These are phyloP conservation scores for Verruconis gallopava DNA, from an alignment of 2,329 filamentous ascomycete genomes.

Conservation along the genomic window DNA sequence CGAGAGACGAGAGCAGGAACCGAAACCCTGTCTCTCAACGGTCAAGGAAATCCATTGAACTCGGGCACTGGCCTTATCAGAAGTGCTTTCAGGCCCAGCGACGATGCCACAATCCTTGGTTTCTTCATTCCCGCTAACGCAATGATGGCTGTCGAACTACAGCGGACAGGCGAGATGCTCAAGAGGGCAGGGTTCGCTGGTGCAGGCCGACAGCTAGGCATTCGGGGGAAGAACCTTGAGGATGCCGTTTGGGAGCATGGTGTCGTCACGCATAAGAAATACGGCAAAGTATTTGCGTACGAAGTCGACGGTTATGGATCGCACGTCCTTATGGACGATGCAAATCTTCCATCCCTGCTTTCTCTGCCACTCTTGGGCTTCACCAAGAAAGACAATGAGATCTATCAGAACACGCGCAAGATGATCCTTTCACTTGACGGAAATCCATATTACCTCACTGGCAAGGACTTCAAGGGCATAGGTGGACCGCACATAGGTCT, in stretches of 20 bases:
- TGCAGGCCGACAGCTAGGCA: slow-evolving; percentile 41
- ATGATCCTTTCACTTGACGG: slow-evolving; percentile 63
- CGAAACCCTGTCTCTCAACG: slow-evolving; percentile 72
- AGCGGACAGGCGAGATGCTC: slow-evolving; percentile 60
- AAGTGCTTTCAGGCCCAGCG: slow-evolving; percentile 86
- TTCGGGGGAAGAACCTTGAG: slow-evolving; percentile 51
- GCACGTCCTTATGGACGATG: slow-evolving; percentile 76
- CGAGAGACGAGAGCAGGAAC: slow-evolving; percentile 70
- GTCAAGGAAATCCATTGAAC: slow-evolving; percentile 84
- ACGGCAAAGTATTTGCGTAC: slow-evolving; percentile 70
- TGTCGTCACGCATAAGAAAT: slow-evolving; percentile 61
- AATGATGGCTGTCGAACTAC: slow-evolving; percentile 85
- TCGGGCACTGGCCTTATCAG: slow-evolving; percentile 72
- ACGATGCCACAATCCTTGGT: slow-evolving; percentile 86
- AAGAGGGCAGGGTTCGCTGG: slow-evolving; percentile 17
- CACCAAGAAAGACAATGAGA: slow-evolving; percentile 46
- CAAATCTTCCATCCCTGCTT: slow-evolving; percentile 71
- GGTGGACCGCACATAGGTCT: slow-evolving; percentile 75
- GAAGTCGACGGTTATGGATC: slow-evolving; percentile 83
- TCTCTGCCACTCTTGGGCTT: slow-evolving; percentile 72
- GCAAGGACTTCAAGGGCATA: slow-evolving; percentile 69
- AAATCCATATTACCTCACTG: slow-evolving; percentile 82
- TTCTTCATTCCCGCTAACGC: slow-evolving; percentile 95
- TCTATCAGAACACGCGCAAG: slow-evolving; percentile 79
- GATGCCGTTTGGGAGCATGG: slow-evolving; percentile 76